Base-by-base conservation (phyloP, 768 basidiomycete species). In the Calvatia gigantea region DNA sequence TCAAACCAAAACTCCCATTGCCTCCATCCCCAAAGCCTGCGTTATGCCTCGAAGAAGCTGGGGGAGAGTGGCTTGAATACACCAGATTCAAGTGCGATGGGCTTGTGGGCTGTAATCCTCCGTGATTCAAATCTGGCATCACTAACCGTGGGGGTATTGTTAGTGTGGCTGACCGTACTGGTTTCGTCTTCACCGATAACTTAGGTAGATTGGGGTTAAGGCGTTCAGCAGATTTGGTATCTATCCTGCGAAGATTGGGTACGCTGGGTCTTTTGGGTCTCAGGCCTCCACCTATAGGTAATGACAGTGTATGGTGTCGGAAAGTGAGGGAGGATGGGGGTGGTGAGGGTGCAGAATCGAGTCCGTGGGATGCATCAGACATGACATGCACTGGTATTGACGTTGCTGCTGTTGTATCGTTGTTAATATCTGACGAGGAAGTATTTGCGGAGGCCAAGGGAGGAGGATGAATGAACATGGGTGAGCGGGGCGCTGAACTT, bases 251-350 rank as follows among this genome's bases (percentile, higher is more conserved):
- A 28, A 89, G 75, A 54, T 81, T 81, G 3, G 87, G 84, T 2
- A 74, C 80, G 56, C 85, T 88, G 11, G 86, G 85, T 42, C 61
- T 27, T 32, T 49, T 56, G 19, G 38, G 19, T 49, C 28, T 56
- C 4, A 56, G 29, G 19, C 46, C 46, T 14, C 54, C 54, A 27
- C 83, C 77, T 21, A 81, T 76, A 2, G 79, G 81, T 11, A 80
- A 76, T 6, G 78, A 75, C 2, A 79, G 75, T 33, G 45, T 41
- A 28, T 33, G 42, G n/a, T 72, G 68, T 53, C 73, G 69, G 73
- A 87, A 86, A 6, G 71, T 67, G 38, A 83, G 69, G 29, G 83
- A 81, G 3, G 86, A 87, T 1, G 88, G 86, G 0, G 86, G 84
- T 2, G 86, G 84, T 0, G 87, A 88, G 6, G 83, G 82, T 15